phyloP scores from a whole-genome alignment of 495 filamentous ascomycete species.

The Tuber aestivum region DNA sequence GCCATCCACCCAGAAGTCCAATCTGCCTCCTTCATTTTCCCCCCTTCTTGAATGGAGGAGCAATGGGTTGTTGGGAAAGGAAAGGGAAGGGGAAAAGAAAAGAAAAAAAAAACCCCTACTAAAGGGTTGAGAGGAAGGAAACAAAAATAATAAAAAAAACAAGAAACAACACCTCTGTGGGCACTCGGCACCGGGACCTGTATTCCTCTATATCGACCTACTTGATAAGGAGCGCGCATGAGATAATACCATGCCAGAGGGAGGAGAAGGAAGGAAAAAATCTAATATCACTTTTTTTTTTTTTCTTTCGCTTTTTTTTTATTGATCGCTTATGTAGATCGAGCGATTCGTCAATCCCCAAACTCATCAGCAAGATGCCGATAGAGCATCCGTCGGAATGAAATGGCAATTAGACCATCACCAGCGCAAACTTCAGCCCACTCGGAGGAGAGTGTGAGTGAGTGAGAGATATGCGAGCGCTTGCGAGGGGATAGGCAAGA shows the following conservation, averaged over 20 bases:
- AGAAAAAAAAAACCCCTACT: no score
- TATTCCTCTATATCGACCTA: background rate
- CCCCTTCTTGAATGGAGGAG: background rate
- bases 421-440: background rate
- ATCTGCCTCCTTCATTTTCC: background rate
- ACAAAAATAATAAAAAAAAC: background rate
- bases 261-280: background rate
- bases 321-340: conserved; percentile 5
- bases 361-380: conserved; percentile 6
- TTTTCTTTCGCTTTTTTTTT: background rate
- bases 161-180: conserved; percentile 1
- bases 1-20: background rate
- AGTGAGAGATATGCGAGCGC: background rate
- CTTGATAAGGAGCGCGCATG: background rate
- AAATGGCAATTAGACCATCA: background rate
- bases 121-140: background rate
- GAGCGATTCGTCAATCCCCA: conserved; percentile 6
- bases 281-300: conserved; percentile 3
- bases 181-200: background rate
- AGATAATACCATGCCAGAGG: background rate
- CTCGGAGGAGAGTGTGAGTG: background rate
- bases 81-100: background rate
- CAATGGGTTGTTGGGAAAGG: background rate
- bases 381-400: background rate
- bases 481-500: background rate